Percentiles rank a stretch among this genome's conserved stretches.
These are phyloP conservation scores for Ustilago loliicola DNA, from an alignment of 1,284 basidiomycete genomes.

Conservation along the genomic window DNA sequence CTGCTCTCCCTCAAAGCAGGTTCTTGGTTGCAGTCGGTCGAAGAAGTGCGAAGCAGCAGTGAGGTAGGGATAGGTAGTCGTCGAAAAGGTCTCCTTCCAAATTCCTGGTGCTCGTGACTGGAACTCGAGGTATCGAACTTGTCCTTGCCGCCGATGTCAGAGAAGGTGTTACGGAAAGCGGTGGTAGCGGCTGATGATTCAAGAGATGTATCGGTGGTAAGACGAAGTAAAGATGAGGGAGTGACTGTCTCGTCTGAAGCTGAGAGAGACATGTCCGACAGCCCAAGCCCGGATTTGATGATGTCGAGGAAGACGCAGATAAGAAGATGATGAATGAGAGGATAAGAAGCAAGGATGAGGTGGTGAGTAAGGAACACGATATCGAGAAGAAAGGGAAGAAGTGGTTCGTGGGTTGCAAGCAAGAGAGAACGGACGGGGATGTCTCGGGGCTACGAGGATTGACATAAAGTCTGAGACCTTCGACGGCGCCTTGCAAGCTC, in stretches of 20 bases:
- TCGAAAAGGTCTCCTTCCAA: constrained; percentile 11
- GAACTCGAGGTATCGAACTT: neutral
- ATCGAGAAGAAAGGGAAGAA: too few species aligned
- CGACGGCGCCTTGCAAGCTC: too few species aligned
- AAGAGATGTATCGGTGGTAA: neutral
- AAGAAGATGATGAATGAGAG: neutral
- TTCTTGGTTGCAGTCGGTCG: too few species aligned
- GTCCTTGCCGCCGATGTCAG: neutral
- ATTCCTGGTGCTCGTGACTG: neutral
- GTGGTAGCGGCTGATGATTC: constrained; percentile 6
- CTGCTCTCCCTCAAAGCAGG: neutral
- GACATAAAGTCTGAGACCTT: neutral
- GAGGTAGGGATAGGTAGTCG: constrained; percentile 11
- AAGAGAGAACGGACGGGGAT: neutral
- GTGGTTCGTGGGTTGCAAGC: too few species aligned
- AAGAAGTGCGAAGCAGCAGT: neutral
- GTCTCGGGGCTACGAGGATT: neutral
- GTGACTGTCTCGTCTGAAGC: neutral
- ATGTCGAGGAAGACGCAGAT: neutral
- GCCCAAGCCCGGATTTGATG: neutral
- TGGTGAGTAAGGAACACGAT: neutral
- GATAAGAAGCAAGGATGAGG: neutral
- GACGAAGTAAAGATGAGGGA: neutral
- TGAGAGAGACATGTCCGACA: neutral
- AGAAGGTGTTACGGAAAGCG: neutral